Percentiles rank a stretch among this genome's conserved stretches.
Evolutionary conservation across 345 rosid species (phyloP).

Genomic region (Capsella bursapastoris): DNA sequence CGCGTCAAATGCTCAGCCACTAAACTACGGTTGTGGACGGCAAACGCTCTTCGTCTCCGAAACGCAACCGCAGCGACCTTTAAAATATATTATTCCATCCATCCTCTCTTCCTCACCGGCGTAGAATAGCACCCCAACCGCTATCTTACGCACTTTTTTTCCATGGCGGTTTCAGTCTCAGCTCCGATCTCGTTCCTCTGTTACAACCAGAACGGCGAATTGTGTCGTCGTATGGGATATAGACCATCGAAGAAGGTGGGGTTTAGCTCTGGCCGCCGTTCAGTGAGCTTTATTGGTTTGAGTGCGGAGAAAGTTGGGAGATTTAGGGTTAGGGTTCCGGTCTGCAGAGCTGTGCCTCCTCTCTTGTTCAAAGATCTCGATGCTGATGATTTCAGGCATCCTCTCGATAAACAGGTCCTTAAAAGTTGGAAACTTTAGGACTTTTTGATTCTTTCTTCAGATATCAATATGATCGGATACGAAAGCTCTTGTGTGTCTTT

Average conservation of each 20-base stretch:
- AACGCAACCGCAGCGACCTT: conserved; percentile 20
- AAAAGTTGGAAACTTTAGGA: background rate
- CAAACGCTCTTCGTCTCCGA: conserved; percentile 33
- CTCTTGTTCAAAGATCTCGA: conserved; percentile 81
- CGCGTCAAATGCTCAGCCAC: conserved; percentile 44
- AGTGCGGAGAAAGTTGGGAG: conserved; percentile 40
- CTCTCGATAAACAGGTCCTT: conserved; percentile 86
- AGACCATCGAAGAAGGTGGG: conserved; percentile 20
- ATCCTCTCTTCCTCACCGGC: conserved; percentile 27
- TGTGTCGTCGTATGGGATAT: conserved; percentile 39
- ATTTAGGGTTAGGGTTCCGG: conserved; percentile 47
- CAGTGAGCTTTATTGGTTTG: conserved; percentile 34
- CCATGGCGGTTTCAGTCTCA: conserved; percentile 46
- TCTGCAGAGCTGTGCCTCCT: conserved; percentile 65
- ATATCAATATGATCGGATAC: background rate
- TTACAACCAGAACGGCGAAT: conserved; percentile 39
- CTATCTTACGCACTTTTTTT: conserved; percentile 24
- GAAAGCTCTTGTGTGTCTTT: background rate
- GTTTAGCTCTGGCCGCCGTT: conserved; percentile 21
- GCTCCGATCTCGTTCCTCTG: conserved; percentile 51
- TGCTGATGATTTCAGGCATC: conserved; percentile 95
- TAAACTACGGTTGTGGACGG: conserved; percentile 39
- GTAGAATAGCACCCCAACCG: background rate
- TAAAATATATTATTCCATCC: background rate
- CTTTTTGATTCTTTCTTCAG: background rate